These are phyloP conservation scores for Polygonum aviculare DNA, from an alignment of 148 eudicot species.

Conservation along the genomic window DNA sequence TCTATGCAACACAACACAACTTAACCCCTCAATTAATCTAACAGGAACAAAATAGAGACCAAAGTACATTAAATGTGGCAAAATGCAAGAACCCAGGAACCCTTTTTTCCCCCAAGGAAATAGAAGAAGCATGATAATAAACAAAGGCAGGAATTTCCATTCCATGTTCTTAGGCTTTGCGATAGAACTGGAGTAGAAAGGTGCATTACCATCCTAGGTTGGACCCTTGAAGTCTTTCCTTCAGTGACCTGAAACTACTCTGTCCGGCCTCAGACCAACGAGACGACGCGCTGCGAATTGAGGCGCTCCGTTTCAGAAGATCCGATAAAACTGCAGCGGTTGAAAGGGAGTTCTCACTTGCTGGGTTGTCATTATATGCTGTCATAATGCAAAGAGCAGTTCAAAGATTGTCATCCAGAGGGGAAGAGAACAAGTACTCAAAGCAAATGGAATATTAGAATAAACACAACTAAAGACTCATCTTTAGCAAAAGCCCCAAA, in stretches of 20 bases:
- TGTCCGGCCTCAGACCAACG: constrained; percentile 56
- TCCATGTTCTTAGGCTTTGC: background rate
- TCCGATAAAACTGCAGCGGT: constrained; percentile 57
- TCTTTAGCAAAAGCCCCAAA: background rate
- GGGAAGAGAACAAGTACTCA: too few relatives aligned
- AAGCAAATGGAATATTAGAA: background rate
- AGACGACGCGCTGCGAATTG: constrained; percentile 54
- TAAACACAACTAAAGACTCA: background rate
- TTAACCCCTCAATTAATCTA: background rate
- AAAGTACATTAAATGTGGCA: background rate
- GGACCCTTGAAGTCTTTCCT: constrained; percentile 49
- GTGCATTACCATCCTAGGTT: constrained; percentile 25
- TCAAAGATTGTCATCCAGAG: background rate
- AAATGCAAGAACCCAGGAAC: background rate
- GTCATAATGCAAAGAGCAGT: constrained; percentile 9
- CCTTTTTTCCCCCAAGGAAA: background rate
- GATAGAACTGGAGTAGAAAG: background rate
- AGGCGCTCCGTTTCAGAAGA: constrained; percentile 45
- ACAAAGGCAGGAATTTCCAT: background rate
- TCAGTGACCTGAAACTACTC: constrained; percentile 56
- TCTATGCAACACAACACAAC: background rate
- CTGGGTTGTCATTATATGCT: constrained; percentile 60
- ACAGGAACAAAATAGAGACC: background rate
- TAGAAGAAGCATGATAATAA: background rate
- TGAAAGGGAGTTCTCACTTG: constrained; percentile 24